Evolutionary conservation across 2,329 filamentous ascomycete genomes (phyloP).

Genomic region (Karstenula rhodostoma): DNA sequence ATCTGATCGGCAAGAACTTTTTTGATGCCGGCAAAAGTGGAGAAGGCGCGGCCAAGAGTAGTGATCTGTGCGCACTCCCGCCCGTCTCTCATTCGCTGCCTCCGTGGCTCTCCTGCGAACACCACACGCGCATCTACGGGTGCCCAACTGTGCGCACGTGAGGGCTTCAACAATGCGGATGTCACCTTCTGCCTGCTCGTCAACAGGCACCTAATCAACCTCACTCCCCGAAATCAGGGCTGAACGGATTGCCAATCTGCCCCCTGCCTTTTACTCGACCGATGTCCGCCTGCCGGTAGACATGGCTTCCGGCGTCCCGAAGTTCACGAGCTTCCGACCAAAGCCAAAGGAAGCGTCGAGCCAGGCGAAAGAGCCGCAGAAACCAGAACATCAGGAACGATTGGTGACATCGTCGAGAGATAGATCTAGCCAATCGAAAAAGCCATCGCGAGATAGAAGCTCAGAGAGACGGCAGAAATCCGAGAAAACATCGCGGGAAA

Average conservation of each 20-base stretch:
- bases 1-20: constrained; percentile 9
- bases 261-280: neutral
- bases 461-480: neutral
- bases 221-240: neutral
- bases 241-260: neutral
- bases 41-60: constrained; percentile 30
- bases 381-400: constrained; percentile 1
- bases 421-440: neutral
- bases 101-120: neutral
- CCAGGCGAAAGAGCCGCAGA: constrained; percentile 7
- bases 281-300: neutral
- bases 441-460: neutral
- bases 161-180: neutral
- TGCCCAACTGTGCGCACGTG: neutral
- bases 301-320: constrained; percentile 62
- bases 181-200: neutral
- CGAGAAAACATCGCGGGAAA: neutral
- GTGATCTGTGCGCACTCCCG: constrained; percentile 23
- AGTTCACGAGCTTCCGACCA: constrained; percentile 77
- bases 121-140: neutral
- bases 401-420: neutral
- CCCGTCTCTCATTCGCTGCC: neutral
- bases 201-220: neutral
- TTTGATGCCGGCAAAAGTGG: neutral
- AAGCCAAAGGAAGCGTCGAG: constrained; percentile 44